Base-by-base conservation (phyloP, 139 green algal species). In the Haematococcus lacustris region DNA sequence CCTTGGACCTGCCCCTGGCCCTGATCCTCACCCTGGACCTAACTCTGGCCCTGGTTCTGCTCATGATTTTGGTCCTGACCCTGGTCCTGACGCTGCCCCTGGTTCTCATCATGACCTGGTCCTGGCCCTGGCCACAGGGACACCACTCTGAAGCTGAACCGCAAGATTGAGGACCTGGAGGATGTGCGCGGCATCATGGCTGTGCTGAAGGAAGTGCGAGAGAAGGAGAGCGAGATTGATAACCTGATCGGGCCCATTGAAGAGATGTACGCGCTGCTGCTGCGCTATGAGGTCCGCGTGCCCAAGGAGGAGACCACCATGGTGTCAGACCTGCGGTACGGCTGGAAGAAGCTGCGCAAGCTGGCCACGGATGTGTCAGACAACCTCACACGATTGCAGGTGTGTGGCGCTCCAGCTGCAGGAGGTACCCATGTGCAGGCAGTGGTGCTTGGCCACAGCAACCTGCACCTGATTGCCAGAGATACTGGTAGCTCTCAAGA, bases 281-380 rank as follows among this genome's bases (percentile, higher is more conserved):
- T 88, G 78, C 82, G 91, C 34, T 97, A 96, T 66, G 91, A 93
- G 71, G 76, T 78, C 25, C 82, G 81, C 28, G 91, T 98, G 78
- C 88, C 91, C 60, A 95, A 96, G 78, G 93, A 98, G 75, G 93
- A 98, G 85, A 90, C 83, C 25, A 89, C 93, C 80, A 82, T 91
- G 75, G 88, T 98, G 62, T 84, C 80, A 30, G 92, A 97, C 77
- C 80, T 97, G 80, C 84, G 86, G 67, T 94, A 96, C 80, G 84
- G 81, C 68, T 97, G 92, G 92, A 92, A 93, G 80, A 95, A 94
- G 83, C 84, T 97, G 63, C 83, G 83, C 51, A 94, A 94, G 86
- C 82, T 93, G 68, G 78, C 89, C 1, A 88, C 79, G 0, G 89
- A 97, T 39, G 86, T 93, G 33, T 87, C 82, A 3, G 88, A 97